Conservation (phyloP, 1,284 basidiomycete species). For the Apiotrichum porosum region DNA sequence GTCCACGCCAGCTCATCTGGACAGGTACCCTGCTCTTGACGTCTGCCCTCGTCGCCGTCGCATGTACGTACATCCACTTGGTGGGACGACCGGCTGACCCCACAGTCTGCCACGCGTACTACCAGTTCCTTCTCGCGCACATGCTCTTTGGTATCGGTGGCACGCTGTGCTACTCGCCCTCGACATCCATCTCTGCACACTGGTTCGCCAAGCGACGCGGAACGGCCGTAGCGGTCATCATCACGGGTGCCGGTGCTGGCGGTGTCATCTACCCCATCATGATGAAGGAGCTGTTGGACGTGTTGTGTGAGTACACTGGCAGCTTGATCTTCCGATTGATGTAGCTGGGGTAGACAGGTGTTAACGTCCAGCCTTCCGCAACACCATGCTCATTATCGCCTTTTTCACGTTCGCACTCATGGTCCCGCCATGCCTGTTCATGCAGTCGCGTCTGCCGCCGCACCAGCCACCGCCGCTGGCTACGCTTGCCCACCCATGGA, state of each 20-base stretch:
- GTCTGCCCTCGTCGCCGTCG: slow-evolving; percentile 32
- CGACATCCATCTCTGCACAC: slow-evolving; percentile 42
- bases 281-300: slow-evolving; percentile 17
- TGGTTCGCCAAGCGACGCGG: slow-evolving; percentile 41
- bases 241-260: slow-evolving; percentile 38
- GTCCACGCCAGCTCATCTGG: slow-evolving; percentile 27
- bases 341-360: no score
- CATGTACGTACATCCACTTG: slow-evolving; percentile 28
- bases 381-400: slow-evolving; percentile 22
- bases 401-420: slow-evolving; percentile 18
- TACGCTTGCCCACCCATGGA: slow-evolving; percentile 7
- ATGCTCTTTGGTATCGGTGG: slow-evolving; percentile 37
- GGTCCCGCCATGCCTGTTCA: slow-evolving; percentile 21
- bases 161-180: slow-evolving; percentile 37
- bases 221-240: slow-evolving; percentile 41
- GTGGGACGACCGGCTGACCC: no score
- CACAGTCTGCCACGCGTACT: slow-evolving; percentile 9
- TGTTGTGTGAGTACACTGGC: slow-evolving; percentile 1
- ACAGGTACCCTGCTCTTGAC: slow-evolving; percentile 29
- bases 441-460: slow-evolving; percentile 19
- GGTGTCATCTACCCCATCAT: slow-evolving; percentile 32
- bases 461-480: slow-evolving; percentile 15
- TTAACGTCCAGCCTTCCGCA: slow-evolving; percentile 11
- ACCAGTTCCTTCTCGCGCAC: slow-evolving; percentile 32
- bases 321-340: neutral